A percentile compares a stretch with the other conserved stretches of the same genome.
Evolutionary conservation across 805 yeast genomes (phyloP).

Genomic region (Metschnikowia orientalis): DNA sequence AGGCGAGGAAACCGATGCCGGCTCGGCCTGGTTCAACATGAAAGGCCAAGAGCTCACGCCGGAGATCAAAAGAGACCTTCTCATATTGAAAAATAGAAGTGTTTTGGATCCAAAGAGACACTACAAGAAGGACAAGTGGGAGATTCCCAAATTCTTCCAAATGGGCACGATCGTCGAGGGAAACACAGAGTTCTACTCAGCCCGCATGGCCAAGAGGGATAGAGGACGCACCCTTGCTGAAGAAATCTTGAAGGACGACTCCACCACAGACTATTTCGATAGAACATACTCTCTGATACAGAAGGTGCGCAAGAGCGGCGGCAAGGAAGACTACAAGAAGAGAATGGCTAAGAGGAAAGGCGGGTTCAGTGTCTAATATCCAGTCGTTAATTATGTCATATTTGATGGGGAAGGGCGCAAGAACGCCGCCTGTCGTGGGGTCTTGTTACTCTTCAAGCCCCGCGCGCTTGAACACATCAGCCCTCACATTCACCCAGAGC

Average conservation of each 20-base stretch:
- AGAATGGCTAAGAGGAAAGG: conserved; percentile 56
- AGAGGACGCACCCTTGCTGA: conserved; percentile 78
- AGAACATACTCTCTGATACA: conserved; percentile 81
- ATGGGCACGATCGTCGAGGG: conserved; percentile 87
- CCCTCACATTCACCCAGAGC: conserved; percentile 48
- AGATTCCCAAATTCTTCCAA: conserved; percentile 73
- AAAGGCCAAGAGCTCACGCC: conserved; percentile 29
- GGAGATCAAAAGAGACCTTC: conserved; percentile 68
- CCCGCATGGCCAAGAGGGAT: conserved; percentile 62
- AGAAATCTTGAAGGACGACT: conserved; percentile 72
- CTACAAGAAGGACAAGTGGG: conserved; percentile 82
- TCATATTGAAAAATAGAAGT: conserved; percentile 76
- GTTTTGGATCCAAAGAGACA: conserved; percentile 94
- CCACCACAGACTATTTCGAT: conserved; percentile 72
- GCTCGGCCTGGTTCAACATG: conserved; percentile 20
- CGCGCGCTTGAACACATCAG: conserved; percentile 48
- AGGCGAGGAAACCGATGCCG: conserved; percentile 14
- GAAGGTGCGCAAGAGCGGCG: conserved; percentile 55
- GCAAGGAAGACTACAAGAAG: conserved; percentile 61
- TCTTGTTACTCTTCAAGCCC: conserved; percentile 35
- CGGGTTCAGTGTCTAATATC: too few relatives aligned
- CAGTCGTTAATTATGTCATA: too few relatives aligned
- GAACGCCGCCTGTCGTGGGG: too few relatives aligned
- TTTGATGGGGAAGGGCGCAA: too few relatives aligned
- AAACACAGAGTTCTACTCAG: conserved; percentile 68